Evolutionary conservation across 2,329 filamentous ascomycete genomes (phyloP), one percentile per base, ranked within the genome.

Genomic region (Penicillium hesseltinei): DNA sequence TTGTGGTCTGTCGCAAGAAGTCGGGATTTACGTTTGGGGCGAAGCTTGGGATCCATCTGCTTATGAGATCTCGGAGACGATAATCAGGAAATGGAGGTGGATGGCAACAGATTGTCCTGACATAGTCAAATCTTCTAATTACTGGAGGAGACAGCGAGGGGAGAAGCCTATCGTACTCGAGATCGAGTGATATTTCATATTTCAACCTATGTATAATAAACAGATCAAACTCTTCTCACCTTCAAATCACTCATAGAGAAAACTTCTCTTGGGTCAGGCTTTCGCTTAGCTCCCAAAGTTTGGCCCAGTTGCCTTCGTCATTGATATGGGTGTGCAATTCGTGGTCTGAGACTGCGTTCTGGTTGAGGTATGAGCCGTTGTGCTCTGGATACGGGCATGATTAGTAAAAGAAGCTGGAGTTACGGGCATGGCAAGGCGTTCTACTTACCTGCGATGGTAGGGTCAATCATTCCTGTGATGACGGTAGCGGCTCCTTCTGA

Each of bases 281-380:
- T 52, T 73, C 71, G 50, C 71, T 72, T 19, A 73, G 25, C 8
- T 58, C 59, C 72, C 72, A 74, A 40, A 73, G 62, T 23, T 56
- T 61, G 21, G 66, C 54, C 49, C 66, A 69, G 36, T 67, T 68
- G 23, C 60, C 59, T 25, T 61, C 49, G 31, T 64, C 61, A 1
- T 44, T 60, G 31, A 65, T 48, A 6, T 67, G 65, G 3, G 66
- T 62, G 55, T 72, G 70, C 42, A 68, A 49, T n/a, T 66, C 62
- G 15, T 67, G 57, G 21, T 68, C 51, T 7, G 63, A 57, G 15
- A 67, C 49, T 47, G 62, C 59, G 21, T 65, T 66, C 19, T 65
- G 56, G 33, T 49, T 59, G 23, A 67, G 43, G 15, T 50, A 66
- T 0, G 65, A 52, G 13, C 63, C 62, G n/a, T 52, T 56, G 11